Base-by-base conservation (phyloP, 2,329 filamentous ascomycete species). In the Bisporella sp. region DNA sequence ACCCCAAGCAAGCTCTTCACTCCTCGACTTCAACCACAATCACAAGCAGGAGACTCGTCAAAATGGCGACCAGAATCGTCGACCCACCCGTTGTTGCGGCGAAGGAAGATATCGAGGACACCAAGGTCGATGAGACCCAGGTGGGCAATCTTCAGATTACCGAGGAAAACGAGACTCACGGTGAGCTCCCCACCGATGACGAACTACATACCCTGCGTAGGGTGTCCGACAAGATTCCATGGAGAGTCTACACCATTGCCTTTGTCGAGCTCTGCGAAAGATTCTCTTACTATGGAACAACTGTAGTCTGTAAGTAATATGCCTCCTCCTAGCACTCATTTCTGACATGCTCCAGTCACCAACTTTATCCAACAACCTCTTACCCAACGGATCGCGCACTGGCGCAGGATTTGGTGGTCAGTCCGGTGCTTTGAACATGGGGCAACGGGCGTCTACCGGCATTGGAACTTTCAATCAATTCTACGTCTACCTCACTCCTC, bases 251-350 rank as follows among this genome's bases (percentile, higher is more conserved):
- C 46, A 81, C 76, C 5, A 72, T 85, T 48, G 79, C 77, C 1
- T 79, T 84, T 57, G 75, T 84, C 43, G 81, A 85, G 65, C 63
- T 84, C 44, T 82, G 78, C 66, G 81, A 84, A 64, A 74, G 81
- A 13, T 83, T 83, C 62, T 77, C 76, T 5, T 85, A 82, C 69
- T 84, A 84, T 60, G 81, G 81, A 44, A 80, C 78, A 4, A 79
- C 76, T n/a, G 73, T 76, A 46, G 73, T 83, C 35, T 83, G 77
- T 80, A 72, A 53, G 76, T 72, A 28, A 51, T 9, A 12, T 41
- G 31, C 35, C 31, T 33, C 30, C 33, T 30, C 46, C 6, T 5
- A 11, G n/a, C 12, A 3, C 21, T 6, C 29, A 45, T 21, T 21
- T 21, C 48, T 51, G 39, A 54, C 37, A 35, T 46, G 21, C 43